Evolutionary conservation across 805 yeast species (phyloP).

Genomic region (Grigorovia jiainica): DNA sequence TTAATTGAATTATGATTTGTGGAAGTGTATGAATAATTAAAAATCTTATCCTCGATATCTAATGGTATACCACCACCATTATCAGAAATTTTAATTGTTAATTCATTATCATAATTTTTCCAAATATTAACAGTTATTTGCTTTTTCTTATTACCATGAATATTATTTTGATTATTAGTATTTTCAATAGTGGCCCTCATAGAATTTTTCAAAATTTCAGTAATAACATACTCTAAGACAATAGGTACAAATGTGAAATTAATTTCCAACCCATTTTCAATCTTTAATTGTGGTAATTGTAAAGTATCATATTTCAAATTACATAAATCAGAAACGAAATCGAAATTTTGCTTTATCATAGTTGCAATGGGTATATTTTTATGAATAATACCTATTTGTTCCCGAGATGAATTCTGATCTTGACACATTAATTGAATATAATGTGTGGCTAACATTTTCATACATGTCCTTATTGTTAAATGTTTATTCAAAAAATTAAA

Average conservation of each 20-base stretch:
- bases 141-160: constrained; percentile 33
- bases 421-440: constrained; percentile 54
- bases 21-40: constrained; percentile 70
- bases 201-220: constrained; percentile 80
- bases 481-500: constrained; percentile 60
- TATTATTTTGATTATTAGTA: constrained; percentile 45
- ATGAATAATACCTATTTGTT: constrained; percentile 53
- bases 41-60: constrained; percentile 53
- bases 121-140: constrained; percentile 22
- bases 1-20: constrained; percentile 2
- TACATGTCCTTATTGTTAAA: constrained; percentile 72
- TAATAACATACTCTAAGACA: constrained; percentile 79
- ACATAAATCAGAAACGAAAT: constrained; percentile 75
- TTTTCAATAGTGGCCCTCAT: constrained; percentile 82
- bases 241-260: constrained; percentile 76
- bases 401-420: constrained; percentile 1
- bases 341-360: constrained; percentile 54
- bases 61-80: constrained; percentile 84
- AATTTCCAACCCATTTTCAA: constrained; percentile 46
- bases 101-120: constrained; percentile 28
- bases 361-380: constrained; percentile 54
- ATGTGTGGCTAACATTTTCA: constrained; percentile 81
- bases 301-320: constrained; percentile 73
- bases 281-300: constrained; percentile 36
- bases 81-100: constrained; percentile 74